Base-by-base conservation (phyloP, 768 basidiomycete species). In the Arthromyces matolae region DNA sequence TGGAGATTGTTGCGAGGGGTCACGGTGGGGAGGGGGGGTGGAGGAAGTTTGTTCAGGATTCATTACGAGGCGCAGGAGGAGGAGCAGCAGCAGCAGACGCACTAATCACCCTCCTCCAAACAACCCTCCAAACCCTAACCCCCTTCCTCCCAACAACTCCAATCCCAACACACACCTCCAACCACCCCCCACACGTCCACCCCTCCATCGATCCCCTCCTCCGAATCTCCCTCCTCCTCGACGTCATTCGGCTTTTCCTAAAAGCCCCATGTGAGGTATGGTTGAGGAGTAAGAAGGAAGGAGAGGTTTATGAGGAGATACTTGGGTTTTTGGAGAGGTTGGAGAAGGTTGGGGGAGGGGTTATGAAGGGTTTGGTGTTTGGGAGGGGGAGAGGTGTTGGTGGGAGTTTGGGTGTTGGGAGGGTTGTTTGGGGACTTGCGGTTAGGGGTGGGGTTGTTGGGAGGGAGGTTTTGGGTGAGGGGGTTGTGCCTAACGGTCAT, bases 171-270 rank as follows among this genome's bases (percentile, higher is more conserved):
- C n/a, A n/a, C n/a, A n/a, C n/a, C n/a, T 43, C 47, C 34, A 25
- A 19, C n/a, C 18, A 32, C 10, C 22, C 33, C 33, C 36, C 46
- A 12, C 27, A 53, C 31, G 25, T 48, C 8, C 40, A 41, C 12
- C 7, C n/a, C 1, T 25, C 32, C 16, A 24, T 44, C 16, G 29
- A 28, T 13, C 33, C 24, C 10, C 38, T 32, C 9, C 28, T 33
- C 33, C 47, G 25, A 1, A 27, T 41, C 3, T 50, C 51, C 13
- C 42, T 49, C 25, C 18, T 56, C 22, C 45, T 53, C 8, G 49
- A 53, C 13, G 49, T 47, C 8, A 27, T 49, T 29, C 45, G 42
- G 10, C 19, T 43, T 0, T 53, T 42, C 20, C 49, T 52, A 28
- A 19, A 31, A n/a, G 36, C 23, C 3, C 47, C 39, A 8, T 25